phyloP scores from a whole-genome alignment of 257 asterid genomes.

The Fraxinus cuspidata region DNA sequence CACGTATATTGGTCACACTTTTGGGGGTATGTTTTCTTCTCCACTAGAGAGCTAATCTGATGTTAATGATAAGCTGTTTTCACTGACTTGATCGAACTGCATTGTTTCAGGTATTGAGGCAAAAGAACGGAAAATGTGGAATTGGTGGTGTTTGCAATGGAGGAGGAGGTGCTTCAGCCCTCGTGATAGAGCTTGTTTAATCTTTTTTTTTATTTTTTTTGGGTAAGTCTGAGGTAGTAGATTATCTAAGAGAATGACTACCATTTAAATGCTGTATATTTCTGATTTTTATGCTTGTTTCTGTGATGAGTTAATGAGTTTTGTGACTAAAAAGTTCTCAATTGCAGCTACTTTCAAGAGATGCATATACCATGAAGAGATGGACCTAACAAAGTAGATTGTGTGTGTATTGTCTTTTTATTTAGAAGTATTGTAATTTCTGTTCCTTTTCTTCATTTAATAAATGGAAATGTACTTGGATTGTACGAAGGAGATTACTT shows the following conservation, averaged over 20 bases:
- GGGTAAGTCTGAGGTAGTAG: slow-evolving; percentile 21
- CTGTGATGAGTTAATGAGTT: too few species aligned
- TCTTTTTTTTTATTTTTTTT: slow-evolving; percentile 19
- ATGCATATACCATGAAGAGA: not conserved
- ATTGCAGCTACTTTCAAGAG: too few species aligned
- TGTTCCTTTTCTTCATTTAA: not conserved
- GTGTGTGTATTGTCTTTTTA: not conserved
- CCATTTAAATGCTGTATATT: too few species aligned
- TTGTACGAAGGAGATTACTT: not conserved
- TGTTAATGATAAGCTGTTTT: not conserved
- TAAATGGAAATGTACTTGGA: not conserved
- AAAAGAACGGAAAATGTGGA: slow-evolving; percentile 77
- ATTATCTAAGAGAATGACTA: too few species aligned
- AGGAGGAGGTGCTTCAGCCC: slow-evolving; percentile 98
- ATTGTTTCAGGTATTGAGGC: slow-evolving; percentile 66
- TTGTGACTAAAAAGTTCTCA: too few species aligned
- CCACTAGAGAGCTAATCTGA: not conserved
- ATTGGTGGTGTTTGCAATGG: slow-evolving; percentile 95
- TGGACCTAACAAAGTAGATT: not conserved
- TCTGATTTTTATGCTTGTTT: not conserved
- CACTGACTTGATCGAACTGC: slow-evolving; percentile 8
- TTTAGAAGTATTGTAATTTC: not conserved
- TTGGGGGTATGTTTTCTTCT: slow-evolving; percentile 66
- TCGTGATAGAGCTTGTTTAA: slow-evolving; percentile 74
- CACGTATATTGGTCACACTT: slow-evolving; percentile 91